Base-by-base conservation (phyloP, 176 grass and related monocot species). In the Oryza rufipogon region DNA sequence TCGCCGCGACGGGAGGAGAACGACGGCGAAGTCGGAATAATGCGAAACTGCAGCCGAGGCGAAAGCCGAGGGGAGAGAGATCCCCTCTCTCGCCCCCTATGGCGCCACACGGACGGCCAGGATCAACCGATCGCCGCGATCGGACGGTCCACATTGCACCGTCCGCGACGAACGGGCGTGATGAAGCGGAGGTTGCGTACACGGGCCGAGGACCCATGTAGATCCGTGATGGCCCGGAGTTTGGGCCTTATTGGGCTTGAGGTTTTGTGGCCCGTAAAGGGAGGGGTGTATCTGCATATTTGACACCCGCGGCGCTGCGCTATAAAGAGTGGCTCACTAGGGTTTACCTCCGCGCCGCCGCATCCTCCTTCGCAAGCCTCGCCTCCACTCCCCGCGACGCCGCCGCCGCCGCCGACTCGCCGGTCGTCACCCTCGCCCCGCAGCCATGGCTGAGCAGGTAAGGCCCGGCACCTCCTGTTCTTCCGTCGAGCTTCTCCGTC, bases 391-490 rank as follows among this genome's bases (percentile, higher is more conserved):
- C 48, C 70, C 39, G 36, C 5, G 36, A 6, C 34, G 0, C 4
- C 36, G 36, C 36, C 36, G 36, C 36, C 36, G 36, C 36, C 36
- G 52, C 20, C 19, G 68, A 77, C 80, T 25, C 36, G 15, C 70
- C 67, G 6, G 74, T 72, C 70, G 33, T 70, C 71, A 38, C 7
- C 5, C 30, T 73, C 66, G 42, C 45, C 68, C 30, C 30, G 52
- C 76, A 88, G 66, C 87, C 87, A 97, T 97, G 94, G 94, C 91
- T 83, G 91, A 97, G 56, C 94, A 97, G 89, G 94, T 92, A 88
- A 30, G 7, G 36, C 12, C 64, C 42, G 7, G 36, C 12, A 64
- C 34, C 23, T 46, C 66, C 39, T 3, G 2, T 22, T 45, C 13
- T 12, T 48, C 42, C 64, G 52, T 81, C 6, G 48, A 46, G 8